phyloP scores from a whole-genome alignment of 371 early-diverging fungal genomes.

The Mucor circinelloides region DNA sequence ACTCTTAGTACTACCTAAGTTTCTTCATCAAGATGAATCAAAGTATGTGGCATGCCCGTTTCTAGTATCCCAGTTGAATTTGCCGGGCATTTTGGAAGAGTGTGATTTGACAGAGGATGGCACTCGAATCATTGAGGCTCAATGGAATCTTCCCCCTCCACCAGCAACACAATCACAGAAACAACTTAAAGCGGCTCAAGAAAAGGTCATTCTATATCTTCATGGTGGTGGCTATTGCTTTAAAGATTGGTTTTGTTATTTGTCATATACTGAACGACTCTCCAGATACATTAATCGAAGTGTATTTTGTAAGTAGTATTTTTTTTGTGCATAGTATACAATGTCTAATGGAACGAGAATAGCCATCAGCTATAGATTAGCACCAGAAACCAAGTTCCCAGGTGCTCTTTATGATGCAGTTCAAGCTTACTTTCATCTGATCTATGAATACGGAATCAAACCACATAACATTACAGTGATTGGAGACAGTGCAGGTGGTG shows the following conservation, averaged over 20 bases:
- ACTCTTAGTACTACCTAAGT: background rate
- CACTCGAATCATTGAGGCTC: constrained; percentile 10
- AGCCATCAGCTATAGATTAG: constrained; percentile 45
- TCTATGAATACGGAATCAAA: constrained; percentile 28
- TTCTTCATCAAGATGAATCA: background rate
- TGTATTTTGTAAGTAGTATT: constrained; percentile 37
- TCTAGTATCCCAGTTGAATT: background rate
- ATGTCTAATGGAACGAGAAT: background rate
- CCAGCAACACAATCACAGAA: background rate
- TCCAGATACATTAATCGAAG: constrained; percentile 31
- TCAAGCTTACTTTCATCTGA: constrained; percentile 36
- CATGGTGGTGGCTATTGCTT: constrained; percentile 63
- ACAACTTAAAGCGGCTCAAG: constrained; percentile 3
- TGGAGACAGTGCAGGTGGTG: constrained; percentile 80
- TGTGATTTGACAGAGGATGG: constrained; percentile 13
- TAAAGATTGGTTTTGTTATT: constrained; percentile 42
- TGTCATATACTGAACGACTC: constrained; percentile 40
- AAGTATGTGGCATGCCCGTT: background rate
- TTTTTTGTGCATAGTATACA: background rate
- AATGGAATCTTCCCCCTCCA: constrained; percentile 8
- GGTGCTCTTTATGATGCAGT: constrained; percentile 41
- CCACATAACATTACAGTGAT: constrained; percentile 63
- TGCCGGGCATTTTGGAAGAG: constrained; percentile 11
- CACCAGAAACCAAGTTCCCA: constrained; percentile 46
- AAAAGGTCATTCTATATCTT: constrained; percentile 54